phyloP scores from a whole-genome alignment of 768 basidiomycete species.

The Pleurotus cornucopiae region DNA sequence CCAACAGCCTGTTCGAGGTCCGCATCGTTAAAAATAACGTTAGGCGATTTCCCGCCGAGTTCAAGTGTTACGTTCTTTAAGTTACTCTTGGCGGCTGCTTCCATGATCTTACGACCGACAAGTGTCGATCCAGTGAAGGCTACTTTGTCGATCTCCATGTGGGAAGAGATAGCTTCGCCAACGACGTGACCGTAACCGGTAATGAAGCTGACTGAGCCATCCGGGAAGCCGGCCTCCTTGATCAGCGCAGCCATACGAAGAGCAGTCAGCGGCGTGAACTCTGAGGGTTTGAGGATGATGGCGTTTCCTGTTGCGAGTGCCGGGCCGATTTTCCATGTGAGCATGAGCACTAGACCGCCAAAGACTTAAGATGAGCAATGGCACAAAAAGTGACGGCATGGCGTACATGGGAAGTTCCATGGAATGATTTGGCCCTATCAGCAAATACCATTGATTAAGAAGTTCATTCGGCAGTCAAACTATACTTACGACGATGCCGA shows the following conservation, averaged over 20 bases:
- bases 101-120: constrained; percentile 75
- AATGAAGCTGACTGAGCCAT: constrained; percentile 59
- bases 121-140: constrained; percentile 71
- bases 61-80: constrained; percentile 83
- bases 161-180: constrained; percentile 58
- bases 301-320: constrained; percentile 47
- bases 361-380: background rate
- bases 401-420: constrained; percentile 47
- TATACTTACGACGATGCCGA: constrained; percentile 37
- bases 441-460: constrained; percentile 36
- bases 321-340: constrained; percentile 25
- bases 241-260: constrained; percentile 40
- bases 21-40: constrained; percentile 70
- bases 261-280: constrained; percentile 59
- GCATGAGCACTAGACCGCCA: constrained; percentile 14
- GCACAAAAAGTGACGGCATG: too few relatives aligned
- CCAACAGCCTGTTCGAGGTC: constrained; percentile 68
- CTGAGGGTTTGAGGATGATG: constrained; percentile 65
- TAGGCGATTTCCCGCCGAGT: constrained; percentile 74
- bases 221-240: constrained; percentile 56
- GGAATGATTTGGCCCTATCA: constrained; percentile 50
- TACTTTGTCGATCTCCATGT: constrained; percentile 61
- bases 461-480: constrained; percentile 18
- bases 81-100: constrained; percentile 77
- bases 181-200: constrained; percentile 52